Evolutionary conservation across 2,329 filamentous ascomycete genomes (phyloP).

Genomic region (Sphaceloma murrayae): DNA sequence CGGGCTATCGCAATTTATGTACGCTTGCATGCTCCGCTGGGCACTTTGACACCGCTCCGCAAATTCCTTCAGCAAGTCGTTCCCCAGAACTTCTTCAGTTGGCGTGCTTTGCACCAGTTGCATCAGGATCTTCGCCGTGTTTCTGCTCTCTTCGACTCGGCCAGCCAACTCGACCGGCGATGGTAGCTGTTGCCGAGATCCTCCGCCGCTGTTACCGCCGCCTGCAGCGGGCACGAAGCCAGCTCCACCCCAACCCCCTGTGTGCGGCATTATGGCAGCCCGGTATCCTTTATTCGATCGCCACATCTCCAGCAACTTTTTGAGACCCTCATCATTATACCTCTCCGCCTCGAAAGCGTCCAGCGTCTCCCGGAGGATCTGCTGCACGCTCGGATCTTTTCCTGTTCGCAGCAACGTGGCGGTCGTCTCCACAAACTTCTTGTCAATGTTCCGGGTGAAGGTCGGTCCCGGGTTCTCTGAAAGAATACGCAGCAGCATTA

Average conservation of each 20-base stretch:
- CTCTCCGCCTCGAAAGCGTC: conserved; percentile 67
- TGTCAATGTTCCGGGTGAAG: conserved; percentile 85
- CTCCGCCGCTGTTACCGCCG: conserved; percentile 6
- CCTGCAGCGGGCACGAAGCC: conserved; percentile 14
- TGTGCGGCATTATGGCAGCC: conserved; percentile 16
- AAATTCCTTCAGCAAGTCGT: conserved; percentile 91
- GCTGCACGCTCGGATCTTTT: conserved; percentile 66
- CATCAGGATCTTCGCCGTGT: conserved; percentile 81
- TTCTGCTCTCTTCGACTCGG: conserved; percentile 80
- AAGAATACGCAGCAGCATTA: conserved; percentile 91
- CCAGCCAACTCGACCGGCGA: conserved; percentile 66
- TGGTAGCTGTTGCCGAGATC: conserved; percentile 39
- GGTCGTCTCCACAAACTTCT: conserved; percentile 66
- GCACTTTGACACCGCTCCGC: conserved; percentile 75
- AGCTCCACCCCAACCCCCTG: conserved; percentile 16
- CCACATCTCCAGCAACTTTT: conserved; percentile 74
- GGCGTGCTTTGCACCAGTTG: conserved; percentile 85
- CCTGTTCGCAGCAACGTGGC: conserved; percentile 65
- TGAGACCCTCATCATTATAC: conserved; percentile 62
- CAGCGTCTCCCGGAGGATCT: conserved; percentile 80
- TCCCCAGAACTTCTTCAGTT: conserved; percentile 60
- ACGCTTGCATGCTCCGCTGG: conserved; percentile 70
- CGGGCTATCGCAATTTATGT: conserved; percentile 72
- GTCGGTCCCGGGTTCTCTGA: conserved; percentile 81
- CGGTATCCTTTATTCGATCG: conserved; percentile 61